A percentile compares a stretch with the other conserved stretches of the same genome.
Evolutionary conservation across 257 asterid species (phyloP).

Genomic region (Solanum microdontum): DNA sequence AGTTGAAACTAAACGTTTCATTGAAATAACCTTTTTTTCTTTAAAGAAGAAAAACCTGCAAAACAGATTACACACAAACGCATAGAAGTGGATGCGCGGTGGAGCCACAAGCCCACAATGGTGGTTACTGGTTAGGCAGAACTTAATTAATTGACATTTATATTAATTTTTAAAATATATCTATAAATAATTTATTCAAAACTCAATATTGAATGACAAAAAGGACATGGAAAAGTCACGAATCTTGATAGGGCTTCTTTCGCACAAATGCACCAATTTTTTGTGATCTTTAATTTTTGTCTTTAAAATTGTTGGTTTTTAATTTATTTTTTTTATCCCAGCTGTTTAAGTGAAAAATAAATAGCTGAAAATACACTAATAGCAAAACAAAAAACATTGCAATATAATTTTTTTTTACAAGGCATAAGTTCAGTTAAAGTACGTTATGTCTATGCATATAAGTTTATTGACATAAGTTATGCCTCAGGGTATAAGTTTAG

Average conservation of each 20-base stretch:
- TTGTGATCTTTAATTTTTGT: background rate
- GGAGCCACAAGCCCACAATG: background rate
- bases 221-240: background rate
- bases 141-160: no score
- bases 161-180: no score
- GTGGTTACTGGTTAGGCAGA: background rate
- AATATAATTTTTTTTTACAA: no score
- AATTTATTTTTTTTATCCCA: no score
- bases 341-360: background rate
- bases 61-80: background rate
- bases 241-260: background rate
- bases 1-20: background rate
- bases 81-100: background rate
- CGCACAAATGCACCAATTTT: background rate
- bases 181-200: no score
- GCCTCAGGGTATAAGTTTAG: background rate
- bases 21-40: background rate
- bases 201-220: background rate
- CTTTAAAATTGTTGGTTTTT: background rate
- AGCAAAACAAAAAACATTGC: background rate
- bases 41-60: background rate
- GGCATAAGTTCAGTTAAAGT: background rate
- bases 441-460: background rate
- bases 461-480: background rate
- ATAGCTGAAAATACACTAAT: background rate